Percentiles rank a stretch among this genome's conserved stretches.
Evolutionary conservation across 768 basidiomycete species (phyloP).

Genomic region (Lepiota subincarnata): DNA sequence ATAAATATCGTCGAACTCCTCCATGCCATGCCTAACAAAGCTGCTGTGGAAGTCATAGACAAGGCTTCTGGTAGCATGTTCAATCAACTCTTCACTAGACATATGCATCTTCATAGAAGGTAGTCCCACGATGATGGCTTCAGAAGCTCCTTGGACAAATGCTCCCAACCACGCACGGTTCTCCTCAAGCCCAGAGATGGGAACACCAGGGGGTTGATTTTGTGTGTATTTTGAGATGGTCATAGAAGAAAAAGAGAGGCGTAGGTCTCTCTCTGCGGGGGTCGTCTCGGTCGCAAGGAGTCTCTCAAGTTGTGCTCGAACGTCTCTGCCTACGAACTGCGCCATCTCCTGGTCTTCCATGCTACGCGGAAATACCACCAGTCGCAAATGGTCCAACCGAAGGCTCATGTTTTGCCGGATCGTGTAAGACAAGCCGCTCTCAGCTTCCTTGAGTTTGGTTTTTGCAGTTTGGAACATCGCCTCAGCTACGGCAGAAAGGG

Average conservation of each 20-base stretch:
- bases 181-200: constrained; percentile 28
- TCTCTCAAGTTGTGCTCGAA: constrained; percentile 69
- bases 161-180: constrained; percentile 56
- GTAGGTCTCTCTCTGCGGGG: constrained; percentile 59
- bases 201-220: constrained; percentile 39
- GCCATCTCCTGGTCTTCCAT: constrained; percentile 78
- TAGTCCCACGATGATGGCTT: constrained; percentile 74
- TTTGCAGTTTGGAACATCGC: constrained; percentile 77
- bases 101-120: constrained; percentile 83
- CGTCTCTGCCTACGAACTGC: constrained; percentile 63
- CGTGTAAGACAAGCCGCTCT: constrained; percentile 51
- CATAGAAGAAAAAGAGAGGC: constrained; percentile 73
- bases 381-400: constrained; percentile 54
- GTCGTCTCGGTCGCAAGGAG: constrained; percentile 45
- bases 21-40: constrained; percentile 53
- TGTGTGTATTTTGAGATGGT: constrained; percentile 71
- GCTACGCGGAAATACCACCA: constrained; percentile 75
- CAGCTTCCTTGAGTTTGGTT: constrained; percentile 65
- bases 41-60: constrained; percentile 70
- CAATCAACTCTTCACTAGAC: constrained; percentile 59
- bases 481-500: constrained; percentile 80
- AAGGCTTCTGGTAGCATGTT: constrained; percentile 38
- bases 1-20: constrained; percentile 71
- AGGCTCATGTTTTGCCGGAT: constrained; percentile 76
- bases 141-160: constrained; percentile 56